Evolutionary conservation across 2,329 filamentous ascomycete genomes (phyloP), one percentile per base, ranked within the genome.

Genomic region (Paracoccidioides brasiliensis): DNA sequence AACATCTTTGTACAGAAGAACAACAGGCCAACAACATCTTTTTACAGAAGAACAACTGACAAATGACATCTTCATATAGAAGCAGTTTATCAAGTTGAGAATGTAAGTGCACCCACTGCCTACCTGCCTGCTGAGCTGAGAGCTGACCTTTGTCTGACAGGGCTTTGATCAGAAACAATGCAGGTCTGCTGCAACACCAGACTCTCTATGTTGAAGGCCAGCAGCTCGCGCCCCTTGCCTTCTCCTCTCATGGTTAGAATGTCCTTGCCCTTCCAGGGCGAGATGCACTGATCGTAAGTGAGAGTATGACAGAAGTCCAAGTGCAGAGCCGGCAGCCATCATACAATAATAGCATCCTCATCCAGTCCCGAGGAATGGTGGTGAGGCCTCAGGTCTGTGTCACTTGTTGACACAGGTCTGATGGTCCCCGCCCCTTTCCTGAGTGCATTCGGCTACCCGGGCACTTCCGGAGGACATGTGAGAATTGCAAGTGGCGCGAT

Each of bases 401-500:
- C 6, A 28, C 22, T 42, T 54, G 43, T 49, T 9, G 42, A 3
- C n/a, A 32, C 32, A n/a, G 40, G 28, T 10, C 41, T 45, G 49
- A 22, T 22, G 22, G 54, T 28, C 49, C 46, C n/a, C 28, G 32
- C 38, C 50, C 51, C 15, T 57, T 57, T 38, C 45, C 45, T 54
- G 45, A 54, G 37, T 54, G 55, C 32, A 35, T 12, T 42, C 42
- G 55, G 32, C 12, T 56, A 8, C 44, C 45, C 9, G 44, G 44
- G 5, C 52, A 54, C 33, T 57, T 57, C 51, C n/a, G 49, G 42
- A 40, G 35, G 2, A 46, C 54, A 43, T 52, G 46, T 45, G 50
- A 49, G 53, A 56, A 56, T 38, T 57, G 52, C 38, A 57, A 54
- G n/a, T 57, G 44, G 51, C 38, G 51, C 6, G 44, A 57, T 43